Evolutionary conservation across 2,329 filamentous ascomycete species (phyloP).

Genomic region (Fonsecaea multimorphosa): DNA sequence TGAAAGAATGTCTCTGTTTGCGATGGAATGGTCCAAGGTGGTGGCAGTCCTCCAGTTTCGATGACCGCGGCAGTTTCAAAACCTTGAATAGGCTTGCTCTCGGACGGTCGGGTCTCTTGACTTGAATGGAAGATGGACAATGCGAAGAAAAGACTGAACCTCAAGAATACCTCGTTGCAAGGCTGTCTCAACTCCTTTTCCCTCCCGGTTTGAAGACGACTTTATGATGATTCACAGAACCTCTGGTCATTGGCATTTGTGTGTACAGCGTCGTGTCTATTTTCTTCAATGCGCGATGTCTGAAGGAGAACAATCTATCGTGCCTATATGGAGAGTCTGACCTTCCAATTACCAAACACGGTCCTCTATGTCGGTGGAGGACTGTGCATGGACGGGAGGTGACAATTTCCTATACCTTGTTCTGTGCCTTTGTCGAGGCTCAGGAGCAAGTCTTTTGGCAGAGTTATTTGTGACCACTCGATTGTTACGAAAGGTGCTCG

Average conservation of each 20-base stretch:
- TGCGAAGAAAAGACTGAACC: conserved; percentile 1
- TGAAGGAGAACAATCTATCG: conserved; percentile 69
- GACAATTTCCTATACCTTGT: conserved; percentile 44
- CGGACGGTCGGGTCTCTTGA: not conserved
- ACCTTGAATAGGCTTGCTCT: not conserved
- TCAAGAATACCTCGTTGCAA: not conserved
- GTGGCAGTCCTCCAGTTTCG: not conserved
- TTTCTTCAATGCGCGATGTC: conserved; percentile 63
- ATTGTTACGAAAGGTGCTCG: not conserved
- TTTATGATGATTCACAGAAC: not conserved
- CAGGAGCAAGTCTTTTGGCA: not conserved
- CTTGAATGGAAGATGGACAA: not conserved
- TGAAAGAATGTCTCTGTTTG: not conserved
- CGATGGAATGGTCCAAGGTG: not conserved
- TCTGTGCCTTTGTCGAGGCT: not conserved
- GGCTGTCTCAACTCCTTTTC: not conserved
- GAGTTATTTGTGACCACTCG: not conserved
- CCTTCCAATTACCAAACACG: conserved; percentile 59
- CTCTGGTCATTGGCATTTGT: conserved; percentile 63
- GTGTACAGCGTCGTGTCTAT: conserved; percentile 70
- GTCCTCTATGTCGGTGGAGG: conserved; percentile 47
- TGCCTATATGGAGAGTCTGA: conserved; percentile 64
- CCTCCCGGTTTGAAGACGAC: not conserved
- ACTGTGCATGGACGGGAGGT: conserved; percentile 57
- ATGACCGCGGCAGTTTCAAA: not conserved